These are phyloP conservation scores for Penicillium ucsense DNA, from an alignment of 495 filamentous ascomycete genomes.

Conservation along the genomic window DNA sequence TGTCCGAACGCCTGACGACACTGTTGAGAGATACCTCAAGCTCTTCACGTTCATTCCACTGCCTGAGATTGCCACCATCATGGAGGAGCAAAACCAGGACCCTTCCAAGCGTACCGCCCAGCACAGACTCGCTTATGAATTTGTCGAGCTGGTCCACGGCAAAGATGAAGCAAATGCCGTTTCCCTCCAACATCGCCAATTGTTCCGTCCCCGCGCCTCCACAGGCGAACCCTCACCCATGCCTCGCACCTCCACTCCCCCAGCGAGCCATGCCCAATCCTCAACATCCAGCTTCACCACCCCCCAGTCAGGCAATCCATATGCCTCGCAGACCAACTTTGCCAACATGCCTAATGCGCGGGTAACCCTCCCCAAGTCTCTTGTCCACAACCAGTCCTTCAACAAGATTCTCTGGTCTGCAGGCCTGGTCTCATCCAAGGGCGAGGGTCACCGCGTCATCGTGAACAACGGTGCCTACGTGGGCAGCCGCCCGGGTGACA, in stretches of 20 bases:
- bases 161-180: conserved; percentile 44
- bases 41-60: conserved; percentile 84
- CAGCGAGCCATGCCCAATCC: conserved; percentile 11
- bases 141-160: conserved; percentile 72
- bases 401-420: conserved; percentile 55
- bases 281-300: conserved; percentile 19
- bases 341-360: conserved; percentile 40
- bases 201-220: conserved; percentile 41
- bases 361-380: conserved; percentile 55
- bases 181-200: conserved; percentile 45
- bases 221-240: conserved; percentile 32
- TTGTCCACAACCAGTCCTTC: conserved; percentile 53
- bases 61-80: conserved; percentile 48
- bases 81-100: conserved; percentile 54
- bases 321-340: conserved; percentile 35
- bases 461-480: conserved; percentile 52
- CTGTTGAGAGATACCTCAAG: conserved; percentile 70
- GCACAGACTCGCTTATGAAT: conserved; percentile 68
- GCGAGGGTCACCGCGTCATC: conserved; percentile 58
- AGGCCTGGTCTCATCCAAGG: conserved; percentile 53
- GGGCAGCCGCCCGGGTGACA: conserved; percentile 47
- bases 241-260: conserved; percentile 16
- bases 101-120: conserved; percentile 69
- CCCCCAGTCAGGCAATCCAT: conserved; percentile 30
- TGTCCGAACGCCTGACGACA: conserved; percentile 68